These are phyloP conservation scores for Rhodocollybia butyracea DNA, from an alignment of 768 basidiomycete species.

Conservation along the genomic window DNA sequence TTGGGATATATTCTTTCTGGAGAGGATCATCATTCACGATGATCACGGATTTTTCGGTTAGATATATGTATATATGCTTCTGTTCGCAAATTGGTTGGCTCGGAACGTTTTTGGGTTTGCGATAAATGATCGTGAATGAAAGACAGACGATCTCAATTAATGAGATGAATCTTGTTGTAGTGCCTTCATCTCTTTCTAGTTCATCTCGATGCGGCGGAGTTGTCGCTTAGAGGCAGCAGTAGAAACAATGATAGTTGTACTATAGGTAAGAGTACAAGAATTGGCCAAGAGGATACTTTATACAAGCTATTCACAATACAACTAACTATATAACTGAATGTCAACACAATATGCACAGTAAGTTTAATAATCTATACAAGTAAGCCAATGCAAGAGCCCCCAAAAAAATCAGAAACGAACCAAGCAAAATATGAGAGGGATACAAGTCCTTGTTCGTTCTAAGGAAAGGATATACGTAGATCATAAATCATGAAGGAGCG, in stretches of 20 bases:
- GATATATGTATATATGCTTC: slow-evolving; percentile 4
- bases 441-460: slow-evolving; percentile 5
- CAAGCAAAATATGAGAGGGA: neutral
- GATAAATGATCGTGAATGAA: neutral
- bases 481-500: slow-evolving; percentile 25
- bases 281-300: slow-evolving; percentile 2
- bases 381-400: neutral
- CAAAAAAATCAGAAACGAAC: slow-evolving; percentile 2
- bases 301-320: slow-evolving; percentile 10
- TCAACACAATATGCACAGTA: slow-evolving; percentile 6
- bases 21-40: neutral
- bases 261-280: neutral
- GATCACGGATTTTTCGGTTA: slow-evolving; percentile 7
- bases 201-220: neutral
- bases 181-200: slow-evolving; percentile 5
- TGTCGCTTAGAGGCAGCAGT: neutral
- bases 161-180: slow-evolving; percentile 2
- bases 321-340: slow-evolving; percentile 7
- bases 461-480: slow-evolving; percentile 15
- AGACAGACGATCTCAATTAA: neutral
- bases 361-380: slow-evolving; percentile 2
- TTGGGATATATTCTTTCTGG: neutral
- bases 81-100: slow-evolving; percentile 2
- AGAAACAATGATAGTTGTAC: neutral
- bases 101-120: slow-evolving; percentile 4